phyloP scores from a whole-genome alignment of 176 grass and related monocot species.

The Carex myosuroides region DNA sequence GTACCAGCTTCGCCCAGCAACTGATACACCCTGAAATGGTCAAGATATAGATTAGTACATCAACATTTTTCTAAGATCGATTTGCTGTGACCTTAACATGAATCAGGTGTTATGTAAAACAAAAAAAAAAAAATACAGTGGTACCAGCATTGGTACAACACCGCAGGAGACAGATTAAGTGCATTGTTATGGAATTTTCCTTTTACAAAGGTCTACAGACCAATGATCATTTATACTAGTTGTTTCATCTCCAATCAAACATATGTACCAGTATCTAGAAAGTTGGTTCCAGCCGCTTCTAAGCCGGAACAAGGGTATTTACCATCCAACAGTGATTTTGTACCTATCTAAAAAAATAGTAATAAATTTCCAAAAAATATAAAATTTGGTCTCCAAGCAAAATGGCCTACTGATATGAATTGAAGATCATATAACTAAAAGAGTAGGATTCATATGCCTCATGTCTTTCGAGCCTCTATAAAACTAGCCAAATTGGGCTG shows the following conservation, averaged over 20 bases:
- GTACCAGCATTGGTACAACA: background rate
- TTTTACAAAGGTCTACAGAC: background rate
- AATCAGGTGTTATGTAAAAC: background rate
- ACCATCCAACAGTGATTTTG: background rate
- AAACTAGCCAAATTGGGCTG: too few species aligned
- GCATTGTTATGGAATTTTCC: background rate
- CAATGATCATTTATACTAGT: background rate
- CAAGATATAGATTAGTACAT: background rate
- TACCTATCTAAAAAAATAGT: too few species aligned
- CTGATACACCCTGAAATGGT: constrained; percentile 68
- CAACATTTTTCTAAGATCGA: background rate
- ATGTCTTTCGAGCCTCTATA: too few species aligned
- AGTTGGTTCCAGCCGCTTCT: background rate
- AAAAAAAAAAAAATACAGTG: background rate
- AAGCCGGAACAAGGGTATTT: background rate
- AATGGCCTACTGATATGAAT: too few species aligned
- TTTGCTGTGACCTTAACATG: background rate
- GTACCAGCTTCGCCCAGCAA: constrained; percentile 84
- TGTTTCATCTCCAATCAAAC: background rate
- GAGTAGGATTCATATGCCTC: too few species aligned
- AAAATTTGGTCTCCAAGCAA: too few species aligned
- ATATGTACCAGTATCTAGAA: background rate
- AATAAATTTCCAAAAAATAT: too few species aligned
- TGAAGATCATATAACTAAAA: too few species aligned
- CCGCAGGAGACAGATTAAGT: background rate